Evolutionary conservation across 345 rosid species (phyloP).

Genomic region (Firmiana major): DNA sequence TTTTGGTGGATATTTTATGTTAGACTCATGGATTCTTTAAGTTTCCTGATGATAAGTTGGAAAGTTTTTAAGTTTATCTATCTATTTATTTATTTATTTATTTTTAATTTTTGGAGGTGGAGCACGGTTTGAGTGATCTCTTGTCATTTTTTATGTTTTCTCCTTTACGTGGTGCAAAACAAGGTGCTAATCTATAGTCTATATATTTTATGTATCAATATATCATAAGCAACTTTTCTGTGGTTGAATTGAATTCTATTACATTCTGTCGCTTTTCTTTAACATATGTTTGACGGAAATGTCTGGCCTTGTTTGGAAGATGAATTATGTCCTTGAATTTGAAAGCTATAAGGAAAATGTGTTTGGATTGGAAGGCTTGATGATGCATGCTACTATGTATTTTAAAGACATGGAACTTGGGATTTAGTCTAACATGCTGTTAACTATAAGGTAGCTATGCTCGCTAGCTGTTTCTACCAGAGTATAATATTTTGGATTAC

Average conservation of each 20-base stretch:
- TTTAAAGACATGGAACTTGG: background rate
- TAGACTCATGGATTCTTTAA: background rate
- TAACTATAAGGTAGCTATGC: background rate
- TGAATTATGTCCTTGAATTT: background rate
- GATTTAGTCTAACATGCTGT: background rate
- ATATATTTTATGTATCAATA: background rate
- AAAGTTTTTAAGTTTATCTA: background rate
- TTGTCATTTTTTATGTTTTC: conserved; percentile 5
- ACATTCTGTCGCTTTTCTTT: background rate
- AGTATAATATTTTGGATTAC: background rate
- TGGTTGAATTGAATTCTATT: background rate
- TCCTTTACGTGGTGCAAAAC: background rate
- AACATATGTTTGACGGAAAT: background rate
- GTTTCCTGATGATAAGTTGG: background rate
- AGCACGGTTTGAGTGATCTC: background rate
- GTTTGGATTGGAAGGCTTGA: background rate
- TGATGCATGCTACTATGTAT: background rate
- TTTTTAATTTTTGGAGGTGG: background rate
- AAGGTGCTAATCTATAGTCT: background rate
- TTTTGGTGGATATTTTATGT: conserved; percentile 3
- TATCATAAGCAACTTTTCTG: background rate
- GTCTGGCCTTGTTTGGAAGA: background rate
- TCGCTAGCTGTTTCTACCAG: background rate
- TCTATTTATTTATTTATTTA: background rate
- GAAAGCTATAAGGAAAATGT: background rate